Evolutionary conservation across 2,329 filamentous ascomycete genomes (phyloP).

Genomic region (Moelleriella libera): DNA sequence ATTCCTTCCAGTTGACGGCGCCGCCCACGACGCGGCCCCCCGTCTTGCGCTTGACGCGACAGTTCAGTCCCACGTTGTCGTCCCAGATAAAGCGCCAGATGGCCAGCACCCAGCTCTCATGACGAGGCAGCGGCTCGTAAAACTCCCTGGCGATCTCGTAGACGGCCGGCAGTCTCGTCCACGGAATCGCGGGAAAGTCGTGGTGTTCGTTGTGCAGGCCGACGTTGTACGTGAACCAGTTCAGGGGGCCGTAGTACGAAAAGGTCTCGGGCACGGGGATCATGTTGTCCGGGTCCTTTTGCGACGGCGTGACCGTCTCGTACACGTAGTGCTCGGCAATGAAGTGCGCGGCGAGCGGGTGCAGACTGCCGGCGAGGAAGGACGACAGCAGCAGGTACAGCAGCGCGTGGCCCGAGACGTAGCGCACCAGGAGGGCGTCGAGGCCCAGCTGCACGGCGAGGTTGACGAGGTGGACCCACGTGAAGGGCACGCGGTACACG

Average conservation of each 20-base stretch:
- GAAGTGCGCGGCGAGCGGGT: slow-evolving; percentile 93
- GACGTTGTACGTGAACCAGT: slow-evolving; percentile 91
- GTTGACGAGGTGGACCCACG: slow-evolving; percentile 72
- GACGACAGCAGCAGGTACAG: slow-evolving; percentile 78
- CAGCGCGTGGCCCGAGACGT: slow-evolving; percentile 49
- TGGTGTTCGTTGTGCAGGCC: slow-evolving; percentile 98
- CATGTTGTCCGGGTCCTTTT: slow-evolving; percentile 41
- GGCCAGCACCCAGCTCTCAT: slow-evolving; percentile 83
- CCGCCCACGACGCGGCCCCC: slow-evolving; percentile 50
- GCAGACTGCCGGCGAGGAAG: slow-evolving; percentile 85
- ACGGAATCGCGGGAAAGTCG: slow-evolving; percentile 93
- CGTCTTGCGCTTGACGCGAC: slow-evolving; percentile 81
- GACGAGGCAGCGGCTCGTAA: slow-evolving; percentile 73
- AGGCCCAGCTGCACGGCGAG: slow-evolving; percentile 63
- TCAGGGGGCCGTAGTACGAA: slow-evolving; percentile 89
- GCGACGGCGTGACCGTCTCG: slow-evolving; percentile 41
- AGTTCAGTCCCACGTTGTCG: slow-evolving; percentile 76
- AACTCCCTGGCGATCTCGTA: slow-evolving; percentile 78
- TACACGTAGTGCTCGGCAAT: slow-evolving; percentile 96
- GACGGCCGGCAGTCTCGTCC: slow-evolving; percentile 71
- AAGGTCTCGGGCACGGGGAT: slow-evolving; percentile 81
- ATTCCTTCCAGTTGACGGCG: slow-evolving; percentile 45
- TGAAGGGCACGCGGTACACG: slow-evolving; percentile 80
- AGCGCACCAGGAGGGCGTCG: slow-evolving; percentile 53
- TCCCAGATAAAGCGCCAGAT: slow-evolving; percentile 95